Evolutionary conservation across 768 basidiomycete species (phyloP), one percentile per base, ranked within the genome.

Genomic region (Coprinopsis cinerea): DNA sequence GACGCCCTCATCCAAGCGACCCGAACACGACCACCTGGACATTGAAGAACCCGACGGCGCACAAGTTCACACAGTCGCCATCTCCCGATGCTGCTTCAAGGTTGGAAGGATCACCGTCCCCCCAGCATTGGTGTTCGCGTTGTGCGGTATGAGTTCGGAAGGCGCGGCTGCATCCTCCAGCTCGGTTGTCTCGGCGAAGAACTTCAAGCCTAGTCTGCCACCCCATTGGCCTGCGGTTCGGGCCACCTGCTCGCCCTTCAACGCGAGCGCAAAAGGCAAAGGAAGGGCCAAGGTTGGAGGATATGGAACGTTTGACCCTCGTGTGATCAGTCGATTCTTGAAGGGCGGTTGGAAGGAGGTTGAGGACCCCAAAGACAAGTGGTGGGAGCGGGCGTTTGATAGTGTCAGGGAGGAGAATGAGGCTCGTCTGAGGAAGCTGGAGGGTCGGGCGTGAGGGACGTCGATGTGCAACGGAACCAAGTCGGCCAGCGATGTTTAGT

Each of bases 51-150:
- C 68, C 0, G 83, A 85, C 53, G 83, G 81, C 41, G 75, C 76
- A 1, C 67, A 66, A 26, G 62, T 85, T 6, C 78, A 89, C 61
- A 84, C 85, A 51, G 60, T 88, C 53, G 70, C 75, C 43, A 66
- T 89, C 49, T 81, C 82, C 20, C 79, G 77, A 47, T 51, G 77
- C 23, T 87, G 83, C 59, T 87, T 81, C 74, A 90, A 89, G 61
- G 59, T 75, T 24, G 83, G 81, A 0, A 75, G 86, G 1, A 51
- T 51, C 54, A 88, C 85, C n/a, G 73, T 88, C 49, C 87, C 87
- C 1, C 88, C 88, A 13, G 71, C 71, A 2, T 51, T 90, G 52
- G 75, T 76, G 7, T 63, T 88, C 28, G 83, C 80, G 1, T 53
- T 68, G 1, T 79, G 82, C 51, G 88, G 88, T 0, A 78, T 83